A percentile compares a stretch with the other conserved stretches of the same genome.
Conservation (phyloP, 306 rosid species). For the Dalbergia oliveri region DNA sequence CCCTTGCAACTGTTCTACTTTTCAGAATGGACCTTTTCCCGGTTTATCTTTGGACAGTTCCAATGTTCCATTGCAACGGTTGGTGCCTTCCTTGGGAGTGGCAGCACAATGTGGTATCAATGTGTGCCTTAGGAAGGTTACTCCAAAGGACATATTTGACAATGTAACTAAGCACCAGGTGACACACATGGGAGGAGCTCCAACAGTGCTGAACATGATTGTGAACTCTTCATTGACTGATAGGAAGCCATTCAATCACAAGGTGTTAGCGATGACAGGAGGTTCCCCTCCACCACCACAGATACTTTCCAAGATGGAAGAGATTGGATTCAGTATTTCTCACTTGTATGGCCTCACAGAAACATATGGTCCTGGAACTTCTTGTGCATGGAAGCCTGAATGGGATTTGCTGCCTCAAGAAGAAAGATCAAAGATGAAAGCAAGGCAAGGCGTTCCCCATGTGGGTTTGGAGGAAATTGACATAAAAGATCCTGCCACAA, state of each 20-base stretch:
- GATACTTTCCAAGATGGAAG: constrained; percentile 74
- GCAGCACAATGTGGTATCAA: constrained; percentile 86
- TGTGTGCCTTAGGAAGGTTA: constrained; percentile 70
- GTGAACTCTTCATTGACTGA: constrained; percentile 65
- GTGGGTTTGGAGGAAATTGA: constrained; percentile 66
- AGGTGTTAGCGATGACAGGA: constrained; percentile 72
- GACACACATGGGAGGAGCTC: constrained; percentile 89
- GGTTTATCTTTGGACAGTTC: constrained; percentile 89
- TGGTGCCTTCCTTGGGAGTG: constrained; percentile 89
- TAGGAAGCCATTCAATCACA: constrained; percentile 58
- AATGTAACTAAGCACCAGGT: constrained; percentile 61
- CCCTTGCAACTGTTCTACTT: constrained; percentile 75
- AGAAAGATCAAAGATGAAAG: constrained; percentile 60
- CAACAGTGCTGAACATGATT: constrained; percentile 84
- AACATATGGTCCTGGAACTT: constrained; percentile 78
- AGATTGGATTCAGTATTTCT: constrained; percentile 72
- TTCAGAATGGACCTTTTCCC: constrained; percentile 70
- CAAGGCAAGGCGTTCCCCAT: constrained; percentile 83
- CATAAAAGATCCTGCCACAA: constrained; percentile 70
- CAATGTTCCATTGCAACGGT: constrained; percentile 90
- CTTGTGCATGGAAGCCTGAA: constrained; percentile 79
- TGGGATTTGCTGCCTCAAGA: constrained; percentile 67
- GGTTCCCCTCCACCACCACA: constrained; percentile 88
- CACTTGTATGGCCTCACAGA: constrained; percentile 90
- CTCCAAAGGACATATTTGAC: constrained; percentile 70